A percentile compares a stretch with the other conserved stretches of the same genome.
These are phyloP conservation scores for Salix suchowensis DNA, from an alignment of 345 rosid genomes.

Conservation along the genomic window DNA sequence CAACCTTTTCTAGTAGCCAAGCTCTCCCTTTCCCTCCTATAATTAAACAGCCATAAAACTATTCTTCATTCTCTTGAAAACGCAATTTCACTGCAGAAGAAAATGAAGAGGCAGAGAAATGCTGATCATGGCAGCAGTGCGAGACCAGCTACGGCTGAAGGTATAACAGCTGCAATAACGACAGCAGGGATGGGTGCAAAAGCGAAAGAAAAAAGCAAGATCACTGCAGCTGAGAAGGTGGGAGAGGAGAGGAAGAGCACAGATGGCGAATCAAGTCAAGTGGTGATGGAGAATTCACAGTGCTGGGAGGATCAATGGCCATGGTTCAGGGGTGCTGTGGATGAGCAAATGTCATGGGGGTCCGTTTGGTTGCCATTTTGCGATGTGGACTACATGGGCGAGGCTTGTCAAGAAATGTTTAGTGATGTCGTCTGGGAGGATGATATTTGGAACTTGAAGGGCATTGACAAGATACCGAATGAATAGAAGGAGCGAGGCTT, in stretches of 20 bases:
- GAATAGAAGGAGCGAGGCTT: background rate
- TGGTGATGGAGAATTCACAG: background rate
- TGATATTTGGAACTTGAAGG: conserved; percentile 65
- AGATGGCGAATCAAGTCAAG: background rate
- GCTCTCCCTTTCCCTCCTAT: too few species aligned
- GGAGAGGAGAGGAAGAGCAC: conserved; percentile 9
- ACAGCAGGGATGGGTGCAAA: background rate
- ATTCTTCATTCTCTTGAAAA: too few species aligned
- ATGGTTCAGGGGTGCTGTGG: conserved; percentile 27
- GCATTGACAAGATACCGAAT: conserved; percentile 25
- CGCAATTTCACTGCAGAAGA: background rate
- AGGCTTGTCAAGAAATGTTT: conserved; percentile 35
- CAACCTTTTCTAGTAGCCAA: too few species aligned
- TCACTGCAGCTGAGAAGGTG: background rate
- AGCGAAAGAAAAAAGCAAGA: conserved; percentile 21
- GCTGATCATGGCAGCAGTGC: background rate
- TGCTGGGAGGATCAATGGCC: conserved; percentile 12
- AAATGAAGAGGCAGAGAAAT: conserved; percentile 37
- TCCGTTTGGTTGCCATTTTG: conserved; percentile 51
- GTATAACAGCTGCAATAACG: background rate
- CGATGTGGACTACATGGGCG: conserved; percentile 50
- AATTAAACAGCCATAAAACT: too few species aligned
- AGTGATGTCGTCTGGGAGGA: conserved; percentile 60
- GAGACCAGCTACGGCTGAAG: conserved; percentile 9
- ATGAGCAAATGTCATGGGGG: conserved; percentile 61